Percentiles rank a stretch among this genome's conserved stretches.
phyloP scores from a whole-genome alignment of 2,329 filamentous ascomycete genomes.

The Whalleya microplaca region DNA sequence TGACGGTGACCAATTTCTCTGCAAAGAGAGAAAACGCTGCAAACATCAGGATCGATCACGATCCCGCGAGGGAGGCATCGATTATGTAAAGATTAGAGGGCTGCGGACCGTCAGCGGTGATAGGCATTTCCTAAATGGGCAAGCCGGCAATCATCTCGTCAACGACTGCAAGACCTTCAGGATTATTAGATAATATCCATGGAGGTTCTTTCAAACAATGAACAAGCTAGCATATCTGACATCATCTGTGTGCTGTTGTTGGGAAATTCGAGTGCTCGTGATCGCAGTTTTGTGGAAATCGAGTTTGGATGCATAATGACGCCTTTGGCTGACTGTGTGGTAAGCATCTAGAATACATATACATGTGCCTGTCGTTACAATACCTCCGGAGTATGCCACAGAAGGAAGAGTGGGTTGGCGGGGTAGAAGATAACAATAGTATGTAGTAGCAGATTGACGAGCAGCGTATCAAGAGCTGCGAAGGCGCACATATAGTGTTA shows the following conservation, averaged over 20 bases:
- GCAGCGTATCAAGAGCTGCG: too few species aligned
- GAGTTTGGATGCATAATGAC: conserved; percentile 20
- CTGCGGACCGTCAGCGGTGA: background rate
- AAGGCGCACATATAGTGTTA: too few species aligned
- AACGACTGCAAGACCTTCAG: background rate
- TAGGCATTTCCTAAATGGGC: conserved; percentile 13
- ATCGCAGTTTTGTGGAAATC: background rate
- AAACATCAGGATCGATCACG: too few species aligned
- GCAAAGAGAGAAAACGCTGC: too few species aligned
- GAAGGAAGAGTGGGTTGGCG: too few species aligned
- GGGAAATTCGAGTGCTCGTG: background rate
- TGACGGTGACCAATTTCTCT: too few species aligned
- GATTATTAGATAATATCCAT: background rate
- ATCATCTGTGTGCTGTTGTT: conserved; percentile 6
- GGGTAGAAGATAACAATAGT: too few species aligned
- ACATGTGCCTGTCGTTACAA: too few species aligned
- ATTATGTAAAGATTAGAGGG: too few species aligned
- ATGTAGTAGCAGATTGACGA: too few species aligned
- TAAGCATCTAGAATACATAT: background rate
- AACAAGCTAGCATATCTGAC: conserved; percentile 9
- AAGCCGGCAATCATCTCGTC: conserved; percentile 5
- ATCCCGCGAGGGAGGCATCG: too few species aligned
- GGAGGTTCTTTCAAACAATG: background rate
- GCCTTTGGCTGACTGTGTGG: background rate
- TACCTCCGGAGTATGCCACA: too few species aligned